Percentiles rank a stretch among this genome's conserved stretches.
Evolutionary conservation across 2,329 filamentous ascomycete genomes (phyloP).

Genomic region (Hypoxylon sp.): DNA sequence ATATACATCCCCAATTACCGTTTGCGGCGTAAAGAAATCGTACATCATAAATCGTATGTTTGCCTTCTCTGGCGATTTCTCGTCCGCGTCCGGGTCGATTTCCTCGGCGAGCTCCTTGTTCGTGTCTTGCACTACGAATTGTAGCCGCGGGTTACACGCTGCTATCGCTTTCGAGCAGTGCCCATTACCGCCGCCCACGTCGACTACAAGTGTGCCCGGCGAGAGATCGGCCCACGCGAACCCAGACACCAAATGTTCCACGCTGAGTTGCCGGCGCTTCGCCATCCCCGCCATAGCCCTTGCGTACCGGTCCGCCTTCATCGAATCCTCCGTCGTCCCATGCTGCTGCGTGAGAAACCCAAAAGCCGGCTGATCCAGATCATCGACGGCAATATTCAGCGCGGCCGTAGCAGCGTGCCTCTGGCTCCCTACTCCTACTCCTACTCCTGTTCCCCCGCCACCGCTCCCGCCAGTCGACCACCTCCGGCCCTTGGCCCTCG

Average conservation of each 20-base stretch:
- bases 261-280: conserved; percentile 36
- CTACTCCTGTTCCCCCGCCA: neutral
- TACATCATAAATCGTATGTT: conserved; percentile 44
- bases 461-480: conserved; percentile 25
- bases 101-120: conserved; percentile 20
- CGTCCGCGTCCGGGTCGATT: conserved; percentile 7
- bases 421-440: neutral
- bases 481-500: conserved; percentile 26
- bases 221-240: conserved; percentile 38
- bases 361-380: conserved; percentile 23
- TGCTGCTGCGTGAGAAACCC: conserved; percentile 29
- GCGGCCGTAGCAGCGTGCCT: conserved; percentile 12
- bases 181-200: conserved; percentile 49
- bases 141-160: conserved; percentile 41
- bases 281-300: conserved; percentile 43
- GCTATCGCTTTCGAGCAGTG: conserved; percentile 48
- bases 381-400: conserved; percentile 18
- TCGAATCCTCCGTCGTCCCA: conserved; percentile 19
- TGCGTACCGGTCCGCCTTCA: conserved; percentile 39
- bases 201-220: conserved; percentile 28
- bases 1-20: conserved; percentile 53
- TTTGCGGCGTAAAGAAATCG: conserved; percentile 41
- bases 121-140: conserved; percentile 51
- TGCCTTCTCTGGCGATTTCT: neutral
- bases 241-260: conserved; percentile 36